Evolutionary conservation across 2,329 filamentous ascomycete species (phyloP), one percentile per base, ranked within the genome.

Genomic region (Geosmithia flava): DNA sequence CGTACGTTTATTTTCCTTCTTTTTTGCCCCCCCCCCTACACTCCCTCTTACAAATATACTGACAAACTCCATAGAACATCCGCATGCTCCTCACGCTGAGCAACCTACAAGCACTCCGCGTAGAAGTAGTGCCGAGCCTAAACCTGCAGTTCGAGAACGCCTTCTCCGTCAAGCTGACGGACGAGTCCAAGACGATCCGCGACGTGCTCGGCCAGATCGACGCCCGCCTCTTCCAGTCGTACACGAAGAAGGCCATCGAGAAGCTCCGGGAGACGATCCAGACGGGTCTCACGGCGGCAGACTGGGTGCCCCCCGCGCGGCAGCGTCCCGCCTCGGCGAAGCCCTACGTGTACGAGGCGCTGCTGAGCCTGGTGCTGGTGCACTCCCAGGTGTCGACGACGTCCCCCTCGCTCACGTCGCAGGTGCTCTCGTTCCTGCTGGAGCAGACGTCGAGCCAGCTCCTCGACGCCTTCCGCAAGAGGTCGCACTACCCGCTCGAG

Each of bases 161-260:
- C 48, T 98, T 98, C 66, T 89, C 87, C 1, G 87, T 97, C 53
- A 94, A 94, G 60, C 76, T 98, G 51, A 94, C 89, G 1, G 91
- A 96, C 53, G 93, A 98, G 66, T 84, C 83, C 49, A 91, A 91
- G 63, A 93, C 87, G 1, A 91, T 98, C 59, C 83, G 84, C 48
- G 89, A 97, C 58, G 88, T 95, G 3, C 81, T 97, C 13, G 77
- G 78, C 16, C 89, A 97, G 62, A 96, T 98, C 53, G 90, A 97
- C 59, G 78, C 83, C 13, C 83, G 87, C 6, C 81, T 98, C 37
- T 98, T 98, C 75, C 80, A 89, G 57, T 88, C 89, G 2, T 98
- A 96, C 67, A 94, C 88, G 15, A 81, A 81, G 20, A 88, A 89
- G 1, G 81, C 83, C 2, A 78, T 87, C 44, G 78, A 82, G 7